Evolutionary conservation across 768 basidiomycete species (phyloP).

Genomic region (Tricholoma sp.): DNA sequence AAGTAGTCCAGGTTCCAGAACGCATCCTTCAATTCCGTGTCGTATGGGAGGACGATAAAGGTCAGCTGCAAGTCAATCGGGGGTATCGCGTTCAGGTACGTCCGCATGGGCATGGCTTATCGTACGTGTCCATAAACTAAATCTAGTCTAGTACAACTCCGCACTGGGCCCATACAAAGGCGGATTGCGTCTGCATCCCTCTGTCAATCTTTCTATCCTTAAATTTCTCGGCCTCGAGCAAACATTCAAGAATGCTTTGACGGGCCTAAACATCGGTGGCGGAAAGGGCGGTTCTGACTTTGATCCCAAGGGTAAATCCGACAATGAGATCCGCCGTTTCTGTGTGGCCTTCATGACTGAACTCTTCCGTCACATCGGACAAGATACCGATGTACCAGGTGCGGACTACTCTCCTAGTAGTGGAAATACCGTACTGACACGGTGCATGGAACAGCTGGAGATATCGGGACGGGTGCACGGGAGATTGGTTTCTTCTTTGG

Average conservation of each 20-base stretch:
- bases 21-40: conserved; percentile 66
- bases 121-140: not conserved
- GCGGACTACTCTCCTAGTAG: conserved; percentile 7
- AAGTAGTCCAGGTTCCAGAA: conserved; percentile 55
- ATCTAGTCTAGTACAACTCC: conserved; percentile 55
- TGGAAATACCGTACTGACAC: not conserved
- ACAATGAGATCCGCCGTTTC: conserved; percentile 70
- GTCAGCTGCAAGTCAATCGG: conserved; percentile 60
- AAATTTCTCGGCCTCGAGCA: conserved; percentile 85
- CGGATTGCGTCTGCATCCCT: conserved; percentile 72
- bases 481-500: conserved; percentile 78
- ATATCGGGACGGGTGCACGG: conserved; percentile 72
- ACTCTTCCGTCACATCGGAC: conserved; percentile 67
- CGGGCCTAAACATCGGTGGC: conserved; percentile 73
- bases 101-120: not conserved
- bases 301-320: conserved; percentile 77
- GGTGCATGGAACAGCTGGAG: conserved; percentile 36
- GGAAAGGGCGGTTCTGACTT: conserved; percentile 80
- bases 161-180: conserved; percentile 78
- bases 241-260: conserved; percentile 77
- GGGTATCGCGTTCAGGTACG: conserved; percentile 70
- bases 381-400: conserved; percentile 71
- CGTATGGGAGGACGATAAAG: conserved; percentile 72
- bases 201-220: conserved; percentile 77
- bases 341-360: conserved; percentile 70